These are phyloP conservation scores for Nitzschia sp. DNA, from an alignment of 108 stramenopile species.

Conservation along the genomic window DNA sequence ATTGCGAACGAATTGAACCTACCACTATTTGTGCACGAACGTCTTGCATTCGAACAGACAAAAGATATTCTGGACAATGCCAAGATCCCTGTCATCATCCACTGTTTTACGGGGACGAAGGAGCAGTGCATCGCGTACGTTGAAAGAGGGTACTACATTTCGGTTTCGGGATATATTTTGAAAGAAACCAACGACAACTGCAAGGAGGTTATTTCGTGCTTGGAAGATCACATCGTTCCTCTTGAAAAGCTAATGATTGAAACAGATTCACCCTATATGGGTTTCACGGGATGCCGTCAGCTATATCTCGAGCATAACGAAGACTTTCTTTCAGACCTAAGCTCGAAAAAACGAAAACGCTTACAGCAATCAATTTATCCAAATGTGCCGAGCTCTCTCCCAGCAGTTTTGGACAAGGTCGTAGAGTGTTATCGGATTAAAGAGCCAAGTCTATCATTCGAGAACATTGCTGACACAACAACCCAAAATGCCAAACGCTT, in stretches of 20 bases:
- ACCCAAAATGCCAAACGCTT: slow-evolving; percentile 54
- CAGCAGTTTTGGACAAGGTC: slow-evolving; percentile 48
- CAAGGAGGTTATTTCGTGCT: slow-evolving; percentile 51
- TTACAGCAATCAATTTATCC: slow-evolving; percentile 67
- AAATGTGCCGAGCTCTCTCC: slow-evolving; percentile 65
- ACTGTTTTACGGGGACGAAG: slow-evolving; percentile 84
- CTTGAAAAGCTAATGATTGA: slow-evolving; percentile 80
- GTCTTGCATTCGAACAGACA: slow-evolving; percentile 68
- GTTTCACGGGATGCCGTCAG: slow-evolving; percentile 60
- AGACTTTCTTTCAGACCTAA: slow-evolving; percentile 36
- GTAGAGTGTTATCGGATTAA: slow-evolving; percentile 33
- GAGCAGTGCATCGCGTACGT: slow-evolving; percentile 67
- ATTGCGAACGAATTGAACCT: slow-evolving; percentile 58
- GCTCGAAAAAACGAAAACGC: slow-evolving; percentile 72
- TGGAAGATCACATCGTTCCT: slow-evolving; percentile 64
- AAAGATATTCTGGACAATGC: slow-evolving; percentile 53
- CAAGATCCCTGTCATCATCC: slow-evolving; percentile 60
- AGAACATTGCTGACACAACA: slow-evolving; percentile 48
- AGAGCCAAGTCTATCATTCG: slow-evolving; percentile 27
- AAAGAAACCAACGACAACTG: slow-evolving; percentile 38
- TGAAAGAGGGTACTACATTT: slow-evolving; percentile 66
- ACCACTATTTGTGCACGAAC: slow-evolving; percentile 80
- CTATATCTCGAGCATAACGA: slow-evolving; percentile 52
- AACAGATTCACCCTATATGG: slow-evolving; percentile 91
- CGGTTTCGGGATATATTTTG: slow-evolving; percentile 60